Evolutionary conservation across 192 early-diverging fungal genomes (phyloP), one percentile per base, ranked within the genome.

Genomic region (Coemansia sp.): DNA sequence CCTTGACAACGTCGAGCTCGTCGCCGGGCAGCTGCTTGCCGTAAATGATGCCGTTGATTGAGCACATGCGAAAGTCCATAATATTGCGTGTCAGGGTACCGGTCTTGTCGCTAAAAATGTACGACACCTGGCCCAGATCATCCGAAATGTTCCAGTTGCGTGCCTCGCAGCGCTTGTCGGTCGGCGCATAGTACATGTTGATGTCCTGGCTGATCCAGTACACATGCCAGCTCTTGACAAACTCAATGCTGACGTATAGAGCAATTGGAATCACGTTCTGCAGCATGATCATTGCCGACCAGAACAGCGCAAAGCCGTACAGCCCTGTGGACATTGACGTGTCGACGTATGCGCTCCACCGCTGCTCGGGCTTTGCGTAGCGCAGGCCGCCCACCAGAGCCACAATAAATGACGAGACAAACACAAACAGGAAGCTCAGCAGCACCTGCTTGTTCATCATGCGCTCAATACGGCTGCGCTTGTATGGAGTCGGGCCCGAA

Each of bases 211-310:
- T 91, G 67, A 98, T 98, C 70, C 96, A 93, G 69, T 86, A 92
- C 0, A 93, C 93, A 73, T 94, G 80, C 61, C 55, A 69, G 26
- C 90, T 88, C 66, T 97, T 98, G 52, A 93, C 89, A 60, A 97
- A 83, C 76, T 97, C 95, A 25, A 97, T 89, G 25, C 91, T 93
- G 55, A 98, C 91, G 70, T 96, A 97, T 3, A 98, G 80, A 0
- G 94, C 93, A 50, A 98, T 97, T 1, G 97, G 97, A 50, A 98
- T 96, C 61, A 97, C 89, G 69, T 95, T 93, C 69, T 97, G 95
- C 63, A 96, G 93, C 59, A 95, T 91, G 64, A 98, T 96, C 85
- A 97, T 80, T 57, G 87, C 85, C 56, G 86, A 86, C 89, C 82
- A 80, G 56, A 84, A 82, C 66, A 74, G 58, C 22, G 70, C 71